Base-by-base conservation (phyloP, 768 basidiomycete genomes). In the Asterophora lycoperdoides region DNA sequence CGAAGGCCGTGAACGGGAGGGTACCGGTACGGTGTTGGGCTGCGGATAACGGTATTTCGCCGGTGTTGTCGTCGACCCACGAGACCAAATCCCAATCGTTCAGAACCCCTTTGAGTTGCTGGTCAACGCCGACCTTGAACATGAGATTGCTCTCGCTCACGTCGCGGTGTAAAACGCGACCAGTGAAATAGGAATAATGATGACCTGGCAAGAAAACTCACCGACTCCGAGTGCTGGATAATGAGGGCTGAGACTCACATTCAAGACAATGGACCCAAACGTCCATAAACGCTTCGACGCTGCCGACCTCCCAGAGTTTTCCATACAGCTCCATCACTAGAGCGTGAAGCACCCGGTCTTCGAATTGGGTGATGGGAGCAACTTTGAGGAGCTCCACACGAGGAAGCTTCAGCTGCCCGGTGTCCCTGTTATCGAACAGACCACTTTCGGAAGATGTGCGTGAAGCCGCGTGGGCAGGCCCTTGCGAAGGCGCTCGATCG, bases 1-100 rank as follows among this genome's bases (percentile, higher is more conserved):
- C n/a, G n/a, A n/a, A n/a, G 4, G 64, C 63, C 60, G 64, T 61
- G 60, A 65, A 69, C 3, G 64, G 60, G 15, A n/a, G n/a, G n/a
- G n/a, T n/a, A n/a, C n/a, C n/a, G n/a, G n/a, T n/a, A n/a, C n/a
- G n/a, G n/a, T n/a, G 46, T 2, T 39, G 23, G n/a, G 51, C 40
- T 7, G 40, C 37, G 1, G 46, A 44, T 11, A 35, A 17, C 18
- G 14, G 8, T 13, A 46, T 35, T 7, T 46, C 23, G 15, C 45
- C 39, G 26, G 43, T n/a, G n/a, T n/a, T 48, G n/a, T 38, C 23
- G 29, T 49, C 17, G 15, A 59, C 40, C 9, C 38, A 26, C 7
- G 41, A 43, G 1, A 62, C 53, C 46, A 59, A 56, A 41, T 67
- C 64, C 55, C 59, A 65, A 43, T 67, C 66, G 41, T 60, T 55